Evolutionary conservation across 2,329 filamentous ascomycete species (phyloP).

Genomic region (Incumbomyces delicatus): DNA sequence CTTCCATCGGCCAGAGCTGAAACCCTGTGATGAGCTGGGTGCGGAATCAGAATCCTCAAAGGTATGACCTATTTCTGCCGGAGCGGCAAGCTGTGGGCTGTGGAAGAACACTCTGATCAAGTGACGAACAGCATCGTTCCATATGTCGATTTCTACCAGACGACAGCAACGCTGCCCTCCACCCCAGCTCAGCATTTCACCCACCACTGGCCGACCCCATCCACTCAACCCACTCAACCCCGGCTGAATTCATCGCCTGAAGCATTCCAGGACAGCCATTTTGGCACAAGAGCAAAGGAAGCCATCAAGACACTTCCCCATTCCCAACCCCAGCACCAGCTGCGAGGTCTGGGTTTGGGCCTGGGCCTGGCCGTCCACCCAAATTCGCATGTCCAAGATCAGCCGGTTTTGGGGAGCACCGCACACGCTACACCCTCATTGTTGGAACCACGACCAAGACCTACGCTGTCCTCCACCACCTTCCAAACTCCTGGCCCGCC

Average conservation of each 20-base stretch:
- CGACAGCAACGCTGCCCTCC: conserved; percentile 3
- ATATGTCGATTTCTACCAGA: conserved; percentile 5
- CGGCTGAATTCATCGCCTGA: background rate
- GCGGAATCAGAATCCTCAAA: background rate
- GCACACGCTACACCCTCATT: background rate
- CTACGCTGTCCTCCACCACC: background rate
- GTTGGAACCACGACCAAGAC: background rate
- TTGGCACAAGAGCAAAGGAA: background rate
- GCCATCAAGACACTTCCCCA: background rate
- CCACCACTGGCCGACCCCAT: conserved; percentile 3
- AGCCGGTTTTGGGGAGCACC: too few relatives aligned
- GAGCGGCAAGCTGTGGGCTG: background rate
- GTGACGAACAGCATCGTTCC: conserved; percentile 2
- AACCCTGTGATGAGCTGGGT: conserved; percentile 6
- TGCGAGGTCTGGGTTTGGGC: background rate
- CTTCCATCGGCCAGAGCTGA: background rate
- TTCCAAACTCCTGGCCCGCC: background rate
- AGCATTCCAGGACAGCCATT: background rate
- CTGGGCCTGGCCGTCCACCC: background rate
- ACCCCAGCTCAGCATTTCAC: conserved; percentile 4
- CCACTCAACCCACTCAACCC: conserved; percentile 7
- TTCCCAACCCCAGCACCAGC: background rate
- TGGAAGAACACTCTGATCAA: background rate
- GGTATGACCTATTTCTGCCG: conserved; percentile 3
- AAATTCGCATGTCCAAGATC: background rate